These are phyloP conservation scores for Copromyces sp. DNA, from an alignment of 495 filamentous ascomycete species.

Conservation along the genomic window DNA sequence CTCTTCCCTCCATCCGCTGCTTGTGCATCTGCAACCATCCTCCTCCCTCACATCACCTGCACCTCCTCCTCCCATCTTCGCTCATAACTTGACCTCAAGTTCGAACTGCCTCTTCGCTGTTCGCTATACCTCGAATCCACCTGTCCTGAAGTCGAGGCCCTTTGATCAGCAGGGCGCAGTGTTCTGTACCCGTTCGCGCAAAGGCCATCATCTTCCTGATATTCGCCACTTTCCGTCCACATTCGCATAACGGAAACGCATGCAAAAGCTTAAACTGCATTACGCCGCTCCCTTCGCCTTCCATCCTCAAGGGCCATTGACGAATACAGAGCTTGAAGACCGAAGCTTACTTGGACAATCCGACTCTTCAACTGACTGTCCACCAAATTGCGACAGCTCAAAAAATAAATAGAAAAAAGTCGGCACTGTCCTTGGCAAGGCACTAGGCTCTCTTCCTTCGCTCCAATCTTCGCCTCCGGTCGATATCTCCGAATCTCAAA, in stretches of 20 bases:
- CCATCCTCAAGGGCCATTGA: not conserved
- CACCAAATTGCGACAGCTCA: not conserved
- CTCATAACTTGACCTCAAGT: not conserved
- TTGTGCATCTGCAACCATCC: not conserved
- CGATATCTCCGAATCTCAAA: not conserved
- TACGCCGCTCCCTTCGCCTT: not conserved
- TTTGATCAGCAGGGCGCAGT: not conserved
- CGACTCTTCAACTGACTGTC: not conserved
- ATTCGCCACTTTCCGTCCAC: not conserved
- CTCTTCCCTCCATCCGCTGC: not conserved
- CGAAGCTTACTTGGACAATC: not conserved
- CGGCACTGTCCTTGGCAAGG: not conserved
- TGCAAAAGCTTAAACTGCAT: not conserved
- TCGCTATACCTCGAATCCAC: not conserved
- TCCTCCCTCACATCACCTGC: not conserved
- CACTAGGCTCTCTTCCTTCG: not conserved
- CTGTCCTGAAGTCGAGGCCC: not conserved
- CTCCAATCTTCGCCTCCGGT: not conserved
- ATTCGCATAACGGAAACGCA: not conserved
- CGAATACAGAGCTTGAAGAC: not conserved
- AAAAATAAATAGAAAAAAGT: not conserved
- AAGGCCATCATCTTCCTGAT: not conserved
- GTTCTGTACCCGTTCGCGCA: not conserved
- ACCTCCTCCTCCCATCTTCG: not conserved
- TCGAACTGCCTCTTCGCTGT: not conserved